A percentile compares a stretch with the other conserved stretches of the same genome.
Evolutionary conservation across 768 basidiomycete species (phyloP).

Genomic region (Mycena pura): DNA sequence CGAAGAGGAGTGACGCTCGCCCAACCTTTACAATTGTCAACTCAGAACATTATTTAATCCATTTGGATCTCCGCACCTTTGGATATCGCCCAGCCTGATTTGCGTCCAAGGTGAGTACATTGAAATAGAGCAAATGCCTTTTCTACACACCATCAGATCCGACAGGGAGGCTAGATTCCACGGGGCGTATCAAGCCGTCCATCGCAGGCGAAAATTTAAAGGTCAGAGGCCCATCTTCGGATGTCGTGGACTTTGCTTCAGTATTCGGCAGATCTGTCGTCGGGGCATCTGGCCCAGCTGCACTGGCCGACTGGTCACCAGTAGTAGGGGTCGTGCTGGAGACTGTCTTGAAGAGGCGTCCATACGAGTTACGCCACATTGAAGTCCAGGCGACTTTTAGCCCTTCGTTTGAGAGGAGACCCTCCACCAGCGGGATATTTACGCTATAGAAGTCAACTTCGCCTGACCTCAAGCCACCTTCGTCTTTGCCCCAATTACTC

Average conservation of each 20-base stretch:
- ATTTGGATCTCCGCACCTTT: constrained; percentile 40
- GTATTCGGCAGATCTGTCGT: constrained; percentile 25
- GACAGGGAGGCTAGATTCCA: constrained; percentile 62
- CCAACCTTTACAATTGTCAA: constrained; percentile 38
- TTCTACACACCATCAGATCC: constrained; percentile 89
- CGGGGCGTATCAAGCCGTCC: constrained; percentile 68
- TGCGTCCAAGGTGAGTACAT: too few species aligned
- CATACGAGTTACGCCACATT: constrained; percentile 88
- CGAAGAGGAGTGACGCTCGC: constrained; percentile 82
- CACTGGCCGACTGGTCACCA: constrained; percentile 32
- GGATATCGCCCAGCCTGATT: constrained; percentile 79
- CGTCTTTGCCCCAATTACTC: constrained; percentile 84
- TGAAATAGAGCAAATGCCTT: too few species aligned
- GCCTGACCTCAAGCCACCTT: constrained; percentile 57
- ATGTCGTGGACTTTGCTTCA: constrained; percentile 3
- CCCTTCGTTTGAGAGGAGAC: constrained; percentile 62
- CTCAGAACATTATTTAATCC: background rate
- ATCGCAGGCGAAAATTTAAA: constrained; percentile 83
- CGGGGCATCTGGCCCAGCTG: constrained; percentile 54
- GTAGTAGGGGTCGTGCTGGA: constrained; percentile 28
- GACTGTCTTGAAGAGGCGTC: constrained; percentile 72
- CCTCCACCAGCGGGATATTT: constrained; percentile 85
- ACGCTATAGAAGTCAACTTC: constrained; percentile 86
- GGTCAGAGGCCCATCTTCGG: constrained; percentile 45
- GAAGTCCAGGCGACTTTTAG: constrained; percentile 79